Evolutionary conservation across 2,329 filamentous ascomycete genomes (phyloP).

Genomic region (Gyromitra esculenta): DNA sequence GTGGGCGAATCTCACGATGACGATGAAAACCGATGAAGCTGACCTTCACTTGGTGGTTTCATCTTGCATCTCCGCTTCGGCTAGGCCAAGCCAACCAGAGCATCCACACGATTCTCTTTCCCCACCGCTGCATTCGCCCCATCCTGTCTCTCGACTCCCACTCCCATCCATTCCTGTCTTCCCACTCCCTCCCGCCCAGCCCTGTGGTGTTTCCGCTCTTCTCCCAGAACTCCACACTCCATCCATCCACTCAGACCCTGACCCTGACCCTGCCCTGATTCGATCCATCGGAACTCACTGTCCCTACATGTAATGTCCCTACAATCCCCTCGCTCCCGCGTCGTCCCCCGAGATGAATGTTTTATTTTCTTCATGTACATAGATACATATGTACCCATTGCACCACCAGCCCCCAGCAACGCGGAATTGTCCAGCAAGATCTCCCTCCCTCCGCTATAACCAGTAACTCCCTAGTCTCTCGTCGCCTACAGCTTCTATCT

Average conservation of each 20-base stretch:
- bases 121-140: background rate
- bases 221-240: slow-evolving; percentile 2
- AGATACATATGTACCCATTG: background rate
- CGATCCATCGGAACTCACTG: background rate
- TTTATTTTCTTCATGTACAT: slow-evolving; percentile 5
- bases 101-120: background rate
- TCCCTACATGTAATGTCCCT: background rate
- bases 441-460: background rate
- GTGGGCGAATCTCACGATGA: slow-evolving; percentile 8
- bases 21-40: background rate
- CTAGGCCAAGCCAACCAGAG: background rate
- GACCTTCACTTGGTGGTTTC: background rate
- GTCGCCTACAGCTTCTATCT: slow-evolving; percentile 37
- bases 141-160: background rate
- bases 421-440: slow-evolving; percentile 15
- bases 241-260: too few species aligned
- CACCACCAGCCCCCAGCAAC: background rate
- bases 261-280: slow-evolving; percentile 8
- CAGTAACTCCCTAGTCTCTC: background rate
- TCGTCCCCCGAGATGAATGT: slow-evolving; percentile 13
- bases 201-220: slow-evolving; percentile 18
- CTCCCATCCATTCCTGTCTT: background rate
- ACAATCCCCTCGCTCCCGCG: background rate
- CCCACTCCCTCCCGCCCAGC: background rate
- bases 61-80: background rate